A percentile compares a stretch with the other conserved stretches of the same genome.
Evolutionary conservation across 768 basidiomycete species (phyloP).

Genomic region (Albatrellus ellisii): DNA sequence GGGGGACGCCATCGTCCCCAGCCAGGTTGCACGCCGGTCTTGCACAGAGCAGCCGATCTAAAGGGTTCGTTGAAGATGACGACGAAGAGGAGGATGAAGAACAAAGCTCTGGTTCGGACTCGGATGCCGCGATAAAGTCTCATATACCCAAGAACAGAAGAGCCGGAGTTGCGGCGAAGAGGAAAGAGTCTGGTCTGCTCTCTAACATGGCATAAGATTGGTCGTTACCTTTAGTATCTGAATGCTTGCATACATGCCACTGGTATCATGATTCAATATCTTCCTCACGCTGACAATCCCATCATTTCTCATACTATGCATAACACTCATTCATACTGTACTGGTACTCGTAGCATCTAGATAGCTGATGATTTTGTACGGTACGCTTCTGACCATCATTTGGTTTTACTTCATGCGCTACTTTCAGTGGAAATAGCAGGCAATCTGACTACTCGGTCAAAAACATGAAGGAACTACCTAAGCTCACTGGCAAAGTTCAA

Average conservation of each 20-base stretch:
- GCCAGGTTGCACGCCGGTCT: not conserved
- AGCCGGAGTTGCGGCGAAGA: slow-evolving; percentile 2
- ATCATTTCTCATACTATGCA: too few species aligned
- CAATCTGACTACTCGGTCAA: too few species aligned
- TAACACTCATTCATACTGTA: too few species aligned
- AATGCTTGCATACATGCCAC: not conserved
- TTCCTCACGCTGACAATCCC: too few species aligned
- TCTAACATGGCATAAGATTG: not conserved
- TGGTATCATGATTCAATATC: not conserved
- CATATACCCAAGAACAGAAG: slow-evolving; percentile 13
- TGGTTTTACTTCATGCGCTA: too few species aligned
- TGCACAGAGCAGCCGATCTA: not conserved
- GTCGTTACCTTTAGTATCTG: too few species aligned
- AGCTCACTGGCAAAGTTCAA: too few species aligned
- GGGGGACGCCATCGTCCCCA: not conserved
- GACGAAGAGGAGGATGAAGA: slow-evolving; percentile 7
- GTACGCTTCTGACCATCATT: too few species aligned
- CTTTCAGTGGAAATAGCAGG: too few species aligned
- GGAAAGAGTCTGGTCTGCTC: slow-evolving; percentile 5
- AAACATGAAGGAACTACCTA: too few species aligned
- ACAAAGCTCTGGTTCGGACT: slow-evolving; percentile 9
- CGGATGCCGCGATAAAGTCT: slow-evolving; percentile 2
- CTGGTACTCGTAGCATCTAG: too few species aligned
- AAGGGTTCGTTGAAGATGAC: not conserved
- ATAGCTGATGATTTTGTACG: too few species aligned